Base-by-base conservation (phyloP, 225 moss, liverwort and hornwort species). In the Sphagnum contortum region DNA sequence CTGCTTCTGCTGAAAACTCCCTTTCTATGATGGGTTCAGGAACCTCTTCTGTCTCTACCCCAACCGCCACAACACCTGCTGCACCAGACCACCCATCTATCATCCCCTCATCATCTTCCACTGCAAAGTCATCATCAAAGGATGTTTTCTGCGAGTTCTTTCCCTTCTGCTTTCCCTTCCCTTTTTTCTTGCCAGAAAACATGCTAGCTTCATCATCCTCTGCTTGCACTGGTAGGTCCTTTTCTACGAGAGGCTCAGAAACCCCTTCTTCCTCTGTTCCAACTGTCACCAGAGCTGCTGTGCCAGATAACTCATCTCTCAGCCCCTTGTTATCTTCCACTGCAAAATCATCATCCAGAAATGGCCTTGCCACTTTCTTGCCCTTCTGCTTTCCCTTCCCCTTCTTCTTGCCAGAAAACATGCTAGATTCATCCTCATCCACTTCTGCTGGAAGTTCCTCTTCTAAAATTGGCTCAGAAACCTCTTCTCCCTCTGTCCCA, bases 151-250 rank as follows among this genome's bases (percentile, higher is more conserved):
- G 61, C 45, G 48, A 11, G 48, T 61, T 52, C 54, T 55, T 66
- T 14, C 50, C 61, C 61, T 60, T 65, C 65, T 72, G 62, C 4
- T 84, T 85, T 1, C 81, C 81, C 62, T 84, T 84, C 0, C 74
- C 70, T 67, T 85, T 85, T 72, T 85, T 85, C 71, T 78, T 85
- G 57, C 84, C 84, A 65, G 81, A 62, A 52, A 85, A 79, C 4
- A 81, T 52, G 55, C 74, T 74, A 48, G 74, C 74, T 10, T 74
- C 72, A 47, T 52, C 71, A 6, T 72, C 12, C 48, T 75, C 68
- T 49, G 66, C 78, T 29, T 29, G 29, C 29, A 29, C 29, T 29
- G 29, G 29, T 29, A 29, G 29, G 29, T 29, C 29, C 45, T 73
- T 70, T 47, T 76, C 65, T 29, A 44, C 55, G 7, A 50, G 4